These are phyloP conservation scores for Endotrypanum monterogeii DNA, from an alignment of 208 protist genomes.

Conservation along the genomic window DNA sequence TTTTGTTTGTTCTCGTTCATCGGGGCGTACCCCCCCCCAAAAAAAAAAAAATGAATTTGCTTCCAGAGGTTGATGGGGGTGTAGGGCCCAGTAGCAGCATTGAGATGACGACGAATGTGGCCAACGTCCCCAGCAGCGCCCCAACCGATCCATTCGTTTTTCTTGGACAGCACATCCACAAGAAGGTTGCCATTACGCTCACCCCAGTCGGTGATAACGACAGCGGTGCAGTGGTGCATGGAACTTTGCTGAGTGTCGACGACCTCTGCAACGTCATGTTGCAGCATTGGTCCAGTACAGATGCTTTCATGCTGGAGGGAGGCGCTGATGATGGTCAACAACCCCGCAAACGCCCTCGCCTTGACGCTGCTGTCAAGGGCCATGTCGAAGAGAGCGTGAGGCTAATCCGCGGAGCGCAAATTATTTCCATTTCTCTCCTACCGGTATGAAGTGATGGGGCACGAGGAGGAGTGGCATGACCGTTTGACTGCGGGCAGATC, in stretches of 20 bases:
- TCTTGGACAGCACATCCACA: constrained; percentile 48
- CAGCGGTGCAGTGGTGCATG: constrained; percentile 19
- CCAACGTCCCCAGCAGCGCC: constrained; percentile 5
- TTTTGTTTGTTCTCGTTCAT: neutral
- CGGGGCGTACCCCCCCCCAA: neutral
- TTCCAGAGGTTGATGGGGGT: neutral
- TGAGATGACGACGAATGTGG: neutral
- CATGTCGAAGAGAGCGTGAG: constrained; percentile 35
- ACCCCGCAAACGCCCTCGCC: constrained; percentile 23
- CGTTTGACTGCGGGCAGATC: too few species aligned
- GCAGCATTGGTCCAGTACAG: constrained; percentile 39
- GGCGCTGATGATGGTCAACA: neutral
- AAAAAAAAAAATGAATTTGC: neutral
- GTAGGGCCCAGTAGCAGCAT: neutral
- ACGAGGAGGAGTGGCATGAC: too few species aligned
- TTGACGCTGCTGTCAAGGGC: neutral
- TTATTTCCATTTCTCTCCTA: constrained; percentile 43
- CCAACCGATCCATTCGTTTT: constrained; percentile 52
- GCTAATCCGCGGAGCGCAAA: constrained; percentile 56
- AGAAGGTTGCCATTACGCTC: constrained; percentile 24
- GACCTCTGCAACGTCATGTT: constrained; percentile 73
- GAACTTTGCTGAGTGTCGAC: constrained; percentile 67
- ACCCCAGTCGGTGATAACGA: constrained; percentile 13
- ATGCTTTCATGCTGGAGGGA: neutral
- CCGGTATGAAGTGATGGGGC: neutral